Evolutionary conservation across 2,329 filamentous ascomycete genomes (phyloP).

Genomic region (Leptographium lundbergii): DNA sequence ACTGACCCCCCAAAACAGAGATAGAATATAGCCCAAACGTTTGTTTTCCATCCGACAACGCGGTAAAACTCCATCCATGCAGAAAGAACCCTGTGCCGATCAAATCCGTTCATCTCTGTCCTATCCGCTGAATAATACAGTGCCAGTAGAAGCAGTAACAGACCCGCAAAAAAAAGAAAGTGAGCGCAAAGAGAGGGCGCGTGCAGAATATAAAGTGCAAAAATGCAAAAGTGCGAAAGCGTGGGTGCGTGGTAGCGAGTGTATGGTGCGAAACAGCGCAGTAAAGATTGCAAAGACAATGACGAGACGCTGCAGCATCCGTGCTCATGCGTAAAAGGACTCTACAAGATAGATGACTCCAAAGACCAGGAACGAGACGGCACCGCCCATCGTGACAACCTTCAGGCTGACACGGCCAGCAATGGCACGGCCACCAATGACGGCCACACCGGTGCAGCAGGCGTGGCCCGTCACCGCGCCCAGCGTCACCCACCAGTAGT

Average conservation of each 20-base stretch:
- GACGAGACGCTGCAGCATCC: neutral
- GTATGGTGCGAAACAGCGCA: neutral
- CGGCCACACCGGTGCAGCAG: conserved; percentile 81
- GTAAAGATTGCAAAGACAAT: neutral
- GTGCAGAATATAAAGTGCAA: neutral
- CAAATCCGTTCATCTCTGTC: neutral
- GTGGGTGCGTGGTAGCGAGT: neutral
- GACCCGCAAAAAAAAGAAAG: neutral
- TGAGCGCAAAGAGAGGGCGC: neutral
- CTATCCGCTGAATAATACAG: neutral
- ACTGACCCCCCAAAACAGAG: neutral
- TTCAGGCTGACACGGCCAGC: conserved; percentile 89
- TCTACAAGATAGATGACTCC: conserved; percentile 86
- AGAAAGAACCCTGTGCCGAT: conserved; percentile 3
- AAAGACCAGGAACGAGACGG: conserved; percentile 80
- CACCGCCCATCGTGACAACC: conserved; percentile 89
- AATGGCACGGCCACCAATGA: conserved; percentile 83
- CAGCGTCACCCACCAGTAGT: conserved; percentile 97
- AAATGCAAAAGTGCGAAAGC: neutral
- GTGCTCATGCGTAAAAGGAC: conserved; percentile 39
- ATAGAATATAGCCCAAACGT: neutral
- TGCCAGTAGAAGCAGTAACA: neutral
- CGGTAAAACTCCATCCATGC: conserved; percentile 13
- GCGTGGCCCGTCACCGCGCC: conserved; percentile 79
- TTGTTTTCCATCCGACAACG: conserved; percentile 9